Conservation (phyloP, 495 filamentous ascomycete species). For the Neurospora tetraspora region DNA sequence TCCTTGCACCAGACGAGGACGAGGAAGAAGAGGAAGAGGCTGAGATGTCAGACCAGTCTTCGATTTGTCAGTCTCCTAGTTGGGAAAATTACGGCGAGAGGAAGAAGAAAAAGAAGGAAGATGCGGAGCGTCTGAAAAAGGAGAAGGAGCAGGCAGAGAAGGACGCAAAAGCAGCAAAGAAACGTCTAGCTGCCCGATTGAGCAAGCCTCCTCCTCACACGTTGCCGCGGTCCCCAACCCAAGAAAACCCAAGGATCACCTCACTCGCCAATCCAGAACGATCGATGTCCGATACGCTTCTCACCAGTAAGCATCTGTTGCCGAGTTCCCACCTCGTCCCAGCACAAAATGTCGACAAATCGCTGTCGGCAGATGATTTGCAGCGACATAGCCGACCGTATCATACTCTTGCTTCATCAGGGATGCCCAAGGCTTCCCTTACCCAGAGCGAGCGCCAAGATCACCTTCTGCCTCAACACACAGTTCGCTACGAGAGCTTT, state of each 20-base stretch:
- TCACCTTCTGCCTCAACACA: not conserved
- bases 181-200: conserved; percentile 15
- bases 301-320: conserved; percentile 9
- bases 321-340: not conserved
- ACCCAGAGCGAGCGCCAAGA: not conserved
- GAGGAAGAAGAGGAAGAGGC: conserved; percentile 24
- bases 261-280: conserved; percentile 13
- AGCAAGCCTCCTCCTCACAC: conserved; percentile 24
- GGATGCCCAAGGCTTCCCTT: not conserved
- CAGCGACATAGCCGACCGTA: conserved; percentile 10
- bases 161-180: conserved; percentile 25
- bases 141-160: conserved; percentile 31
- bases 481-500: not conserved
- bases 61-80: conserved; percentile 47
- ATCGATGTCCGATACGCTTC: conserved; percentile 22
- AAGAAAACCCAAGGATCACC: conserved; percentile 2
- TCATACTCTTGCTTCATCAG: conserved; percentile 11
- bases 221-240: conserved; percentile 7
- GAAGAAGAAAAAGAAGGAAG: conserved; percentile 40
- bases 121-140: conserved; percentile 32
- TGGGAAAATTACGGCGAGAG: conserved; percentile 42
- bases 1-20: conserved; percentile 22
- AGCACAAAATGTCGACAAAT: conserved; percentile 6
- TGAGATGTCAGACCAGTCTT: conserved; percentile 36
- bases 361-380: conserved; percentile 14